phyloP scores from a whole-genome alignment of 371 early-diverging fungal genomes.

The Cokeromyces recurvatus region DNA sequence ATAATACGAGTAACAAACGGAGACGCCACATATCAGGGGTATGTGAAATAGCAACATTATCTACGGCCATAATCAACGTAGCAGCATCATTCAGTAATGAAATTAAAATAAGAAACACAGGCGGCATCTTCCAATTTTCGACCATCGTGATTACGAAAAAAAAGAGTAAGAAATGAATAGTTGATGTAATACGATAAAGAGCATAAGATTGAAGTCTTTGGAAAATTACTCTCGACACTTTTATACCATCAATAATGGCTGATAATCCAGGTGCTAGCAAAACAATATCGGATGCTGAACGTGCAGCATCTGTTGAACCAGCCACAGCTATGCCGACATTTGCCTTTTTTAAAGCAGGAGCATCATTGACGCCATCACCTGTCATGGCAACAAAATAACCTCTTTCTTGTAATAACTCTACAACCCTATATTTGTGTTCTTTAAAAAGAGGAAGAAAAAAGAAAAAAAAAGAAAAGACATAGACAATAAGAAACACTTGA shows the following conservation, averaged over 20 bases:
- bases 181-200: conserved; percentile 87
- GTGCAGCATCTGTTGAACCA: conserved; percentile 90
- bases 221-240: conserved; percentile 83
- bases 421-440: conserved; percentile 63
- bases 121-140: conserved; percentile 80
- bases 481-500: too few relatives aligned
- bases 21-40: conserved; percentile 88
- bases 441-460: conserved; percentile 58
- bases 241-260: conserved; percentile 86
- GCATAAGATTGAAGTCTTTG: conserved; percentile 90
- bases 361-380: conserved; percentile 91
- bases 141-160: conserved; percentile 85
- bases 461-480: conserved; percentile 67
- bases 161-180: conserved; percentile 88
- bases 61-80: conserved; percentile 88
- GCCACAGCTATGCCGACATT: conserved; percentile 69
- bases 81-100: conserved; percentile 88
- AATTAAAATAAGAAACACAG: conserved; percentile 80
- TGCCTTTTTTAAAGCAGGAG: conserved; percentile 70
- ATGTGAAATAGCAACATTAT: conserved; percentile 79
- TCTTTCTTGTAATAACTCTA: conserved; percentile 46
- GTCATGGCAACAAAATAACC: conserved; percentile 63
- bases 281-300: conserved; percentile 93
- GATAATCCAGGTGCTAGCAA: conserved; percentile 83
- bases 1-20: conserved; percentile 77